Conservation (phyloP, 345 rosid genomes). For the Anastatica hierochuntica region DNA sequence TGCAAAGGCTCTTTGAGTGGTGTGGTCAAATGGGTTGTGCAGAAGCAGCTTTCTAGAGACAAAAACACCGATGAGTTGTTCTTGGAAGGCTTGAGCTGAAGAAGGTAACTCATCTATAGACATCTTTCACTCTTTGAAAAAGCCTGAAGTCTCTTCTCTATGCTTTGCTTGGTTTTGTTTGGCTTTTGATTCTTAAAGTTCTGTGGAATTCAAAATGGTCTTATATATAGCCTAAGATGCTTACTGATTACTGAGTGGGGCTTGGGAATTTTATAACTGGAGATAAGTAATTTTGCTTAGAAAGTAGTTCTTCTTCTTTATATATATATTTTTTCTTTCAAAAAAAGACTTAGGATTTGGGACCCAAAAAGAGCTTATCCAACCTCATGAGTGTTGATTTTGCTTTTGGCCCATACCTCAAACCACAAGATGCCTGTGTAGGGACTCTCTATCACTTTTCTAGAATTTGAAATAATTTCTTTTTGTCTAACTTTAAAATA, state of each 20-base stretch:
- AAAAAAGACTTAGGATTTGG: constrained; percentile 11
- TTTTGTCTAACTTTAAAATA: no score
- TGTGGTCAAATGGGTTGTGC: constrained; percentile 21
- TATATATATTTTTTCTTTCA: no score
- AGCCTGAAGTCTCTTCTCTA: no score
- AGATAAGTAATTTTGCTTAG: neutral
- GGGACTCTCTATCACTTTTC: no score
- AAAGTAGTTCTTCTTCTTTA: no score
- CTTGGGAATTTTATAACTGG: neutral
- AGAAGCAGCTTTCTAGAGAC: constrained; percentile 30
- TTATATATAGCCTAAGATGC: constrained; percentile 19
- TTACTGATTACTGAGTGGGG: constrained; percentile 16
- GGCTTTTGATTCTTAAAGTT: no score
- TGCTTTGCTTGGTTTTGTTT: no score
- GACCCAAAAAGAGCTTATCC: constrained; percentile 29
- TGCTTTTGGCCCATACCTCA: constrained; percentile 16
- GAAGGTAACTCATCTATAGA: constrained; percentile 9
- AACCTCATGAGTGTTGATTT: constrained; percentile 12
- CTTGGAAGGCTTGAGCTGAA: constrained; percentile 22
- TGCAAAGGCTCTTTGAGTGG: constrained; percentile 13
- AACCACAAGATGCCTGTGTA: constrained; percentile 13
- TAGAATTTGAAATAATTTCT: no score
- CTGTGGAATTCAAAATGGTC: neutral
- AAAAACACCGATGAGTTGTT: constrained; percentile 9
- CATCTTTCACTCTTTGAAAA: no score